Evolutionary conservation across 768 basidiomycete species (phyloP).

Genomic region (Naematelia aurantialba): DNA sequence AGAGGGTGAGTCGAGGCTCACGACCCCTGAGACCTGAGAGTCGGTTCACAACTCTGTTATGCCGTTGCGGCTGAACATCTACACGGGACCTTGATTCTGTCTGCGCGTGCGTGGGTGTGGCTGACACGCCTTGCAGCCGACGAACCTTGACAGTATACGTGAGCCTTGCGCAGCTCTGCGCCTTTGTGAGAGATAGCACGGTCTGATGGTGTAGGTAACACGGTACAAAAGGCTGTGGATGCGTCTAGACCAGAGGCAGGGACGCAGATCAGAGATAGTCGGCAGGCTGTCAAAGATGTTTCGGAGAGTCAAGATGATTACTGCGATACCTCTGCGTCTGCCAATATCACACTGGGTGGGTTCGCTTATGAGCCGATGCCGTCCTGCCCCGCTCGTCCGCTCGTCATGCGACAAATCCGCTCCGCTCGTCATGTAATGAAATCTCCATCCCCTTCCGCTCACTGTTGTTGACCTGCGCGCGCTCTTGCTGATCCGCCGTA

Average conservation of each 20-base stretch:
- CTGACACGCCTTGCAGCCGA: slow-evolving; percentile 22
- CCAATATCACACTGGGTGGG: slow-evolving; percentile 34
- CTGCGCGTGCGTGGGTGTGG: not conserved
- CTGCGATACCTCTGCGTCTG: slow-evolving; percentile 46
- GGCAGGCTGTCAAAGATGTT: slow-evolving; percentile 45
- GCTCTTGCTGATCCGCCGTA: not conserved
- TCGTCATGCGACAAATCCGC: too few relatives aligned
- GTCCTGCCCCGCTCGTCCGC: too few relatives aligned
- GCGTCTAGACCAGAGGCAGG: slow-evolving; percentile 51
- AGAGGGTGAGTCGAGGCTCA: too few relatives aligned
- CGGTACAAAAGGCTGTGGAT: slow-evolving; percentile 39
- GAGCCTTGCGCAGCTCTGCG: not conserved
- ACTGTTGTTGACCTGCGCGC: too few relatives aligned
- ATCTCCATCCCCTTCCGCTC: too few relatives aligned
- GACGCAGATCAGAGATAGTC: slow-evolving; percentile 44
- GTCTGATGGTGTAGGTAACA: too few relatives aligned
- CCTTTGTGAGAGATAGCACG: slow-evolving; percentile 15
- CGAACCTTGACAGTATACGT: slow-evolving; percentile 30
- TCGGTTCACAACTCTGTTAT: not conserved
- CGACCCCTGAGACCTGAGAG: too few relatives aligned
- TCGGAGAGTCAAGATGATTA: slow-evolving; percentile 50
- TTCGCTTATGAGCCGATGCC: too few relatives aligned
- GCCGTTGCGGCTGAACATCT: not conserved
- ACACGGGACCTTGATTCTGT: not conserved
- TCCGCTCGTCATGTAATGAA: too few relatives aligned